Evolutionary conservation across 2,329 filamentous ascomycete genomes (phyloP), one percentile per base, ranked within the genome.

Genomic region (Canariomyces notabilis): DNA sequence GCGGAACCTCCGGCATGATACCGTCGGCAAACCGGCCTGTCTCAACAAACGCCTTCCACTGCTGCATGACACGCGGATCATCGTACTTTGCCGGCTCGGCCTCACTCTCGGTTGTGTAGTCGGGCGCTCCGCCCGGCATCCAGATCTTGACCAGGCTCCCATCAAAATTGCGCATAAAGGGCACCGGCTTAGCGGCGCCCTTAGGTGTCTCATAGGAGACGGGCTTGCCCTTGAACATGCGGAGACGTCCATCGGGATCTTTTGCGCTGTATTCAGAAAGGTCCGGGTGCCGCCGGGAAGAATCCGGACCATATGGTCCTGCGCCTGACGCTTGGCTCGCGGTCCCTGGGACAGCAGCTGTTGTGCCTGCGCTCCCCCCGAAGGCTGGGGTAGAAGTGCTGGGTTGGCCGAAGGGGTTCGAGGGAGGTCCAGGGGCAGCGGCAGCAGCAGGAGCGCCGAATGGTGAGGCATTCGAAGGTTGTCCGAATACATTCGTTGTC

Each of bases 1-100:
- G 90, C 16, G 90, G 87, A 37, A 89, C 68, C 56, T 85, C 75
- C 0, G 90, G 90, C 69, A 95, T 85, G 6, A 82, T 58, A 0
- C 83, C 84, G 29, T 80, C 80, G 34, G 77, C 73, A 63, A 95
- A 95, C 23, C 63, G 66, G 0, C 87, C 87, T 16, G 77, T 78
- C 52, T 79, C 72, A 37, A 75, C 70, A 61, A 89, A 82, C 31
- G 71, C 72, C 59, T 78, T 78, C 16, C 79, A 75, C 47, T 74
- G 75, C 2, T 80, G 74, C 51, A 50, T 44, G 7, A 59, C 56
- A 0, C 45, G 43, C 22, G 48, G 46, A 4, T 59, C 55, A 16
- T 79, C 74, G 52, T 87, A 87, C 31, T 61, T 50, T 2, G 47
- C 41, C 5, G 64, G 61, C 6, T 77, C 74, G 0, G 73, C 73